These are phyloP conservation scores for Coemansia sp. DNA, from an alignment of 192 early-diverging fungal genomes.

Conservation along the genomic window DNA sequence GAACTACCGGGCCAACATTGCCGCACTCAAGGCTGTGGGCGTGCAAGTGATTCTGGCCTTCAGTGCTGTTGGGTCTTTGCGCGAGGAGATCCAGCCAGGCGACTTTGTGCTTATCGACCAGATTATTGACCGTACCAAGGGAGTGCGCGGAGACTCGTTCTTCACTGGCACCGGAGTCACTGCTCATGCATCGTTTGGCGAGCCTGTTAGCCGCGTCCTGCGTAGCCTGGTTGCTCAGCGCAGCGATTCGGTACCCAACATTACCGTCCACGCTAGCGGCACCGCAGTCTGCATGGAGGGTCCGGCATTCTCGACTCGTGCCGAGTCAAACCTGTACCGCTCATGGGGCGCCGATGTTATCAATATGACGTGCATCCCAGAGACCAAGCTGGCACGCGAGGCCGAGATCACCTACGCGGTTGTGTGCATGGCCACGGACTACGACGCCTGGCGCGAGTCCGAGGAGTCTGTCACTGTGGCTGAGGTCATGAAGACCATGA, in stretches of 20 bases:
- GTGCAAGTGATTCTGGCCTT: conserved; percentile 92
- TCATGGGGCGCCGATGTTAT: conserved; percentile 90
- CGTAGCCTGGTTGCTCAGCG: conserved; percentile 71
- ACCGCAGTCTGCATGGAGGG: conserved; percentile 98
- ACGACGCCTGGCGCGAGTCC: conserved; percentile 84
- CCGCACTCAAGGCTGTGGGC: conserved; percentile 92
- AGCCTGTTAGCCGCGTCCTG: conserved; percentile 83
- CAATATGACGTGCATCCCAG: conserved; percentile 98
- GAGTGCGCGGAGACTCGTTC: conserved; percentile 88
- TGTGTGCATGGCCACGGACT: conserved; percentile 99
- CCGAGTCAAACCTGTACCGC: conserved; percentile 96
- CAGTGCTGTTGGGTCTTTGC: conserved; percentile 94
- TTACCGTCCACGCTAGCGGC: conserved; percentile 71
- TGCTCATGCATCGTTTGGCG: conserved; percentile 91
- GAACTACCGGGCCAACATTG: conserved; percentile 95
- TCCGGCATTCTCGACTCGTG: conserved; percentile 95
- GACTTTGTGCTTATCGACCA: conserved; percentile 96
- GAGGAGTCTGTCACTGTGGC: conserved; percentile 85
- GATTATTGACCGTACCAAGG: conserved; percentile 98
- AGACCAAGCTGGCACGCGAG: conserved; percentile 96
- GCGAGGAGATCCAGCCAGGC: conserved; percentile 88
- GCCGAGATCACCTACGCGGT: conserved; percentile 98
- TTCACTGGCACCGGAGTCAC: conserved; percentile 90
- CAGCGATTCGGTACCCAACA: conserved; percentile 49
- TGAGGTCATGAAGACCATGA: conserved; percentile 85